Evolutionary conservation across 768 basidiomycete species (phyloP).

Genomic region (Podaxis sp.): DNA sequence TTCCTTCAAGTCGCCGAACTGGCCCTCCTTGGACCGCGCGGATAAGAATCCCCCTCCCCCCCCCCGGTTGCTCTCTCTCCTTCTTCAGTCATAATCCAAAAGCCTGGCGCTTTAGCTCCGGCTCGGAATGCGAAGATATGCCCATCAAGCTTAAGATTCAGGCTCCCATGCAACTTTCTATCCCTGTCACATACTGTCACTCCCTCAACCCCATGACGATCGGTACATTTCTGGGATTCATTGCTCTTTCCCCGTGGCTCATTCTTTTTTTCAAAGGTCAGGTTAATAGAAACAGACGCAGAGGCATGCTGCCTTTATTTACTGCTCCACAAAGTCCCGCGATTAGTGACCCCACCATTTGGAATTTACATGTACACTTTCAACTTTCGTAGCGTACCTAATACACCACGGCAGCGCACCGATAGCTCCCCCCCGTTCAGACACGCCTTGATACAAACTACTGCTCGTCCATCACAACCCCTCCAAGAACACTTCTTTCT

Average conservation of each 20-base stretch:
- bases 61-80: background rate
- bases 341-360: background rate
- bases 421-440: background rate
- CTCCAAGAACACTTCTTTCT: background rate
- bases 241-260: background rate
- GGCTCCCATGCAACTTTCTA: background rate
- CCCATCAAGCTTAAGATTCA: conserved; percentile 7
- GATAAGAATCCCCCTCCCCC: conserved; percentile 8
- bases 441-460: background rate
- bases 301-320: background rate
- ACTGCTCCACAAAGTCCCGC: background rate
- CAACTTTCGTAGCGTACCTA: background rate
- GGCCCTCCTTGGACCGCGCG: conserved; percentile 17
- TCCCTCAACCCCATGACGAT: background rate
- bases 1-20: conserved; percentile 16
- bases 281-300: background rate
- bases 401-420: background rate
- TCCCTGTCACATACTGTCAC: conserved; percentile 1
- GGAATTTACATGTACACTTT: background rate
- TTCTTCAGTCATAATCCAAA: conserved; percentile 5
- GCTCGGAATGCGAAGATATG: conserved; percentile 8
- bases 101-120: conserved; percentile 18
- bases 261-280: no score
- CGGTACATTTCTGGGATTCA: background rate
- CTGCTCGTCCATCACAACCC: background rate